Evolutionary conservation across 306 rosid species (phyloP).

Genomic region (Spatholobus suberectus): DNA sequence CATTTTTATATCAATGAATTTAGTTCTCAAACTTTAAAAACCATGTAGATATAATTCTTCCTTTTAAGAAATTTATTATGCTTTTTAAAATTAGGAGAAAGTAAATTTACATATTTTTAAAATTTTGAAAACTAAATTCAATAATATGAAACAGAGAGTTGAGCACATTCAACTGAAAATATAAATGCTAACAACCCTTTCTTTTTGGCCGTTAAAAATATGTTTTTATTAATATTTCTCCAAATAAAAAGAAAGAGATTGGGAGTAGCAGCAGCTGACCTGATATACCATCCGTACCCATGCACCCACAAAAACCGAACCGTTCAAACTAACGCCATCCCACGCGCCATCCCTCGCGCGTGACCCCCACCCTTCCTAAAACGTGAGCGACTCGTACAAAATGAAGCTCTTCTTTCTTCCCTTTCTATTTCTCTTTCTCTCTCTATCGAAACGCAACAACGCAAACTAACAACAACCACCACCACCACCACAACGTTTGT

Average conservation of each 20-base stretch:
- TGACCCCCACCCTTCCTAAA: neutral
- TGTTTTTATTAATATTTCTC: neutral
- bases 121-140: no score
- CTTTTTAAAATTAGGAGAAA: no score
- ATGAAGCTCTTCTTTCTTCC: neutral
- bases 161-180: no score
- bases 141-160: no score
- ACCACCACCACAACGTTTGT: constrained; percentile 11
- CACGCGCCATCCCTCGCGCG: constrained; percentile 31
- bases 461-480: constrained; percentile 38
- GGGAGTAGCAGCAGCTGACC: neutral
- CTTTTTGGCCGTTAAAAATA: no score
- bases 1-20: no score
- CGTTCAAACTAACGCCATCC: neutral
- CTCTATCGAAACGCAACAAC: constrained; percentile 16
- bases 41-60: no score
- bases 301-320: constrained; percentile 1
- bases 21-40: no score
- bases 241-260: neutral
- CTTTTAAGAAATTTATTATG: no score
- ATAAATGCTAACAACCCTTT: no score
- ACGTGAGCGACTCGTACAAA: constrained; percentile 18
- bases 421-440: constrained; percentile 18
- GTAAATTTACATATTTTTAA: no score
- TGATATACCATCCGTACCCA: neutral